Percentiles rank a stretch among this genome's conserved stretches.
These are phyloP conservation scores for Neonectria ditissima DNA, from an alignment of 2,329 filamentous ascomycete species.

Conservation along the genomic window DNA sequence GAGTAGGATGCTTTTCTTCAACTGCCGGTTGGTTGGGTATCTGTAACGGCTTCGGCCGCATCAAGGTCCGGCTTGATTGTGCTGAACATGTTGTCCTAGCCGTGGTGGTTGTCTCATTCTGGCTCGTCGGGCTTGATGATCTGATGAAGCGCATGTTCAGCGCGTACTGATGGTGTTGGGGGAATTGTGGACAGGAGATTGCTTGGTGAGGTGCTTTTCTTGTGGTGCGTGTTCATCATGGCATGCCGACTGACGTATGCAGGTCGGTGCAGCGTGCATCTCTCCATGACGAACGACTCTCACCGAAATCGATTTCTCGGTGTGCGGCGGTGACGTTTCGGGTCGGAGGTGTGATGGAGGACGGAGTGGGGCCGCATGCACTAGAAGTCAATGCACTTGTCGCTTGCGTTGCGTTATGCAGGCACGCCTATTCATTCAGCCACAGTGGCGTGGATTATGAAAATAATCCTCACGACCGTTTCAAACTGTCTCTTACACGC, in stretches of 20 bases:
- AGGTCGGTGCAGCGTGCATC: background rate
- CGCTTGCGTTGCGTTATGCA: too few relatives aligned
- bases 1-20: background rate
- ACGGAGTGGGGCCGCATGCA: too few relatives aligned
- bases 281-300: background rate
- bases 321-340: background rate
- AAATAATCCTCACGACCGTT: background rate
- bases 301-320: background rate
- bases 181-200: background rate
- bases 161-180: background rate
- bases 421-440: too few relatives aligned
- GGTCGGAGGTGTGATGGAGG: background rate
- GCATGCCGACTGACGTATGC: background rate
- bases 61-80: background rate
- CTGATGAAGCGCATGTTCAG: background rate
- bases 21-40: slow-evolving; percentile 11
- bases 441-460: too few relatives aligned
- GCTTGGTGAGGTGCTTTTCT: too few relatives aligned
- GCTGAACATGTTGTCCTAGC: background rate
- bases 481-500: background rate
- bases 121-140: background rate
- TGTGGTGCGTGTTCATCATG: background rate
- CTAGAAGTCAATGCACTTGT: too few relatives aligned
- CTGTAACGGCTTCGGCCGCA: background rate
- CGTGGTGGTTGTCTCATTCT: background rate